phyloP scores from a whole-genome alignment of 2,329 filamentous ascomycete species.

The Aspergillus neoniger region DNA sequence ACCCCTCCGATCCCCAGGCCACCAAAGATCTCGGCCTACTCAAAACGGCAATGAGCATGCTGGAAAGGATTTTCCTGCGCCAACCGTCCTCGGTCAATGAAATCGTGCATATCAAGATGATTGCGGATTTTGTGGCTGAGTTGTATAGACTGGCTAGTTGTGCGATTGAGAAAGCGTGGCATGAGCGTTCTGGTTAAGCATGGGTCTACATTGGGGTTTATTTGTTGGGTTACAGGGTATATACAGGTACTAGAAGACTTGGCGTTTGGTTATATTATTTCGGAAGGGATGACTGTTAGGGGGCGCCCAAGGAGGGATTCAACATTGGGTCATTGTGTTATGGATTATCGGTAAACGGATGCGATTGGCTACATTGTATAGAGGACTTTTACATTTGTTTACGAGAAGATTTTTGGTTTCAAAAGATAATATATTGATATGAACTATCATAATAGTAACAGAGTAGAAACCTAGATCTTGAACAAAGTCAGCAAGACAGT shows the following conservation, averaged over 20 bases:
- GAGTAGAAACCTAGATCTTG: neutral
- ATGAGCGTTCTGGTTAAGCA: conserved; percentile 24
- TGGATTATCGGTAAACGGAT: too few species aligned
- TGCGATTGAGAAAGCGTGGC: conserved; percentile 46
- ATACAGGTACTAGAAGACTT: neutral
- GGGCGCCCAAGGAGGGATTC: too few species aligned
- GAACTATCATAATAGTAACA: neutral
- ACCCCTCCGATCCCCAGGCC: conserved; percentile 49
- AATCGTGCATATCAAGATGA: conserved; percentile 42
- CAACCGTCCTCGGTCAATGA: conserved; percentile 38
- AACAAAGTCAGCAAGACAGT: conserved; percentile 1
- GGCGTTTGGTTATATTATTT: neutral
- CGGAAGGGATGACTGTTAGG: neutral
- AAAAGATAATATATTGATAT: neutral
- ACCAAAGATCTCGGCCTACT: conserved; percentile 52
- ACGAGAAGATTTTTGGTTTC: neutral
- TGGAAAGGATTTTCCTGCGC: conserved; percentile 40
- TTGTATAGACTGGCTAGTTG: conserved; percentile 47
- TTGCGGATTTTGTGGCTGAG: conserved; percentile 50
- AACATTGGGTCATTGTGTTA: too few species aligned
- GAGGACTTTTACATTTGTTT: neutral
- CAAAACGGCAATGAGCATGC: conserved; percentile 45
- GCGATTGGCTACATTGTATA: too few species aligned
- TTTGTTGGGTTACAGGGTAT: neutral
- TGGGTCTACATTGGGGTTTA: too few species aligned